phyloP scores from a whole-genome alignment of 2,329 filamentous ascomycete genomes.

The Phialemonium atrogriseum region DNA sequence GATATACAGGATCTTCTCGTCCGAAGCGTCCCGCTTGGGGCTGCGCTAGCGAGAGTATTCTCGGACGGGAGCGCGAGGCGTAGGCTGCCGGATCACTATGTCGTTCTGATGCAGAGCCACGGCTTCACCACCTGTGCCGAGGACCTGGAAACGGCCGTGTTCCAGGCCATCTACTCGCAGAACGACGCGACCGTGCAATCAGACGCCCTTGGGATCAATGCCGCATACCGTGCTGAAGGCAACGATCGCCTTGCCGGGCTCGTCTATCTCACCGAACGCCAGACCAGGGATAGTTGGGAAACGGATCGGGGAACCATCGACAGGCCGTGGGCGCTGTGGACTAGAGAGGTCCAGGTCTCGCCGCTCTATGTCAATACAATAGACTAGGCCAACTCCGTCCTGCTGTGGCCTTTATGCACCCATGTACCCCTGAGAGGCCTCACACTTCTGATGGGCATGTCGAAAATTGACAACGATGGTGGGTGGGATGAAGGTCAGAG shows the following conservation, averaged over 20 bases:
- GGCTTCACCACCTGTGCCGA: constrained; percentile 30
- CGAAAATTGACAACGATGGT: no score
- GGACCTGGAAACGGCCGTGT: constrained; percentile 29
- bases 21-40: constrained; percentile 21
- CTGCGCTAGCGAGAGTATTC: constrained; percentile 24
- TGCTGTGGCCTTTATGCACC: no score
- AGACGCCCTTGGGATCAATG: constrained; percentile 21
- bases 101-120: constrained; percentile 36
- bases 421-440: no score
- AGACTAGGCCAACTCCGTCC: no score
- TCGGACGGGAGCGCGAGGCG: constrained; percentile 16
- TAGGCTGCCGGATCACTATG: no score
- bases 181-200: constrained; percentile 33
- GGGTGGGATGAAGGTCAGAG: no score
- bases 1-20: constrained; percentile 29
- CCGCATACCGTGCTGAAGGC: constrained; percentile 3
- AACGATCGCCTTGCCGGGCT: background rate
- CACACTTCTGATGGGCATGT: no score
- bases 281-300: constrained; percentile 10
- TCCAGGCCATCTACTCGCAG: constrained; percentile 32
- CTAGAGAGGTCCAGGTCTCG: constrained; percentile 14
- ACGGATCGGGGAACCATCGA: constrained; percentile 9
- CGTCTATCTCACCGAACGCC: constrained; percentile 10
- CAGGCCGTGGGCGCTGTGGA: constrained; percentile 17
- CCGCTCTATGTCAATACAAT: constrained; percentile 22